A percentile compares a stretch with the other conserved stretches of the same genome.
Evolutionary conservation across 495 filamentous ascomycete species (phyloP).

Genomic region (Parathielavia hyrcaniae): DNA sequence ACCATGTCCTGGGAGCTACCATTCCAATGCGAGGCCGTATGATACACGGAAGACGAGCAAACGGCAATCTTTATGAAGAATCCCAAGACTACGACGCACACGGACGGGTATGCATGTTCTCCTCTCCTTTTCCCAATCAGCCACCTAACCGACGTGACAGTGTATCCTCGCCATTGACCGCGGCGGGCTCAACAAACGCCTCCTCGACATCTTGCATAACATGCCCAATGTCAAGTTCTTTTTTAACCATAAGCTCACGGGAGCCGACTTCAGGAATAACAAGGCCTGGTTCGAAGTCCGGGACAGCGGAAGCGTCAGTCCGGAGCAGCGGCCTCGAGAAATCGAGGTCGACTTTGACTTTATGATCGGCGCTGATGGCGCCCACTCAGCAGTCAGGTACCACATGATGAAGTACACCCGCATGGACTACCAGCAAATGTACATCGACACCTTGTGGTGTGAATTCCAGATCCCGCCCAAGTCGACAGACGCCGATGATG

Average conservation of each 20-base stretch:
- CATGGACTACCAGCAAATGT: conserved; percentile 88
- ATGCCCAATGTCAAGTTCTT: conserved; percentile 82
- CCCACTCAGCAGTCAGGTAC: conserved; percentile 81
- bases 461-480: conserved; percentile 72
- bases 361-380: conserved; percentile 92
- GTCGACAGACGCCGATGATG: conserved; percentile 19
- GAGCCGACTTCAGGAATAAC: conserved; percentile 70
- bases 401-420: conserved; percentile 90
- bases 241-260: conserved; percentile 87
- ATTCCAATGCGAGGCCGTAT: conserved; percentile 96
- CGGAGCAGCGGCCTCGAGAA: conserved; percentile 37
- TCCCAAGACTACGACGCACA: conserved; percentile 86
- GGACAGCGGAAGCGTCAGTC: conserved; percentile 15
- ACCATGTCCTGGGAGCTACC: conserved; percentile 65
- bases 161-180: conserved; percentile 59
- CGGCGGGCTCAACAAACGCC: conserved; percentile 70
- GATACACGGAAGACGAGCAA: conserved; percentile 71
- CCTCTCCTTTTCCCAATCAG: not conserved
- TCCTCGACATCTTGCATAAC: conserved; percentile 77
- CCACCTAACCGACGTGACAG: conserved; percentile 26
- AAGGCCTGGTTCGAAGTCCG: conserved; percentile 81
- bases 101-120: conserved; percentile 57
- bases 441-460: conserved; percentile 96
- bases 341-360: conserved; percentile 81
- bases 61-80: conserved; percentile 64